Percentiles rank a stretch among this genome's conserved stretches.
Conservation (phyloP, 768 basidiomycete species). For the Tulasnella calospora region DNA sequence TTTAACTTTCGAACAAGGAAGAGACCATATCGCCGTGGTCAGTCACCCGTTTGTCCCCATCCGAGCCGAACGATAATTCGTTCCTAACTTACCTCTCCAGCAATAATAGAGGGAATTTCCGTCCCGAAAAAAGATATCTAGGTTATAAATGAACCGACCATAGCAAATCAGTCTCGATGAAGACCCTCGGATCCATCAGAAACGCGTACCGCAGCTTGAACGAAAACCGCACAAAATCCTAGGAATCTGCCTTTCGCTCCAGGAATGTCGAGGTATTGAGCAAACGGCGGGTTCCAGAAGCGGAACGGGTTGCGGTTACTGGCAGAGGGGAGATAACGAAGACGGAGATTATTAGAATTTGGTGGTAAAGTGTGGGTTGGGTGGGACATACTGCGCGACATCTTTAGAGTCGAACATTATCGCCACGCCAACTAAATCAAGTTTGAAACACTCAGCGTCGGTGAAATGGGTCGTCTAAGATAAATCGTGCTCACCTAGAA, state of each 20-base stretch:
- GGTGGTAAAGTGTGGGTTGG: not conserved
- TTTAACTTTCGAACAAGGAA: not conserved
- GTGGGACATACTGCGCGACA: not conserved
- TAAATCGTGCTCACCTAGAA: not conserved
- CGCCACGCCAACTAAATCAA: not conserved
- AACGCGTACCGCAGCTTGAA: conserved; percentile 43
- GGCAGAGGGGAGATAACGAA: not conserved
- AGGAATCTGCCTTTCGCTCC: conserved; percentile 56
- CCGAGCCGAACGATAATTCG: not conserved
- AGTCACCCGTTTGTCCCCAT: not conserved
- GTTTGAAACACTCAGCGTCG: too few relatives aligned
- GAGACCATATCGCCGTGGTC: not conserved
- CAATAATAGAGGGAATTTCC: conserved; percentile 14
- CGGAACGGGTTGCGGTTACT: not conserved
- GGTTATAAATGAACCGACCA: not conserved
- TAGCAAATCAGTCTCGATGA: not conserved
- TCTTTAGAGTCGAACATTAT: not conserved
- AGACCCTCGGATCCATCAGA: conserved; percentile 16
- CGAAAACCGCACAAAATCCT: conserved; percentile 60
- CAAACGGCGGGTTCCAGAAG: conserved; percentile 46
- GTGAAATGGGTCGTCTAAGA: too few relatives aligned
- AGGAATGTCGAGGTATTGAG: conserved; percentile 47
- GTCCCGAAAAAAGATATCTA: conserved; percentile 18
- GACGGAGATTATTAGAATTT: not conserved
- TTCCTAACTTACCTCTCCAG: conserved; percentile 15